Evolutionary conservation across 1,139 yeast genomes (phyloP), one percentile per base, ranked within the genome.

Genomic region (Yamadazyma mexicana): DNA sequence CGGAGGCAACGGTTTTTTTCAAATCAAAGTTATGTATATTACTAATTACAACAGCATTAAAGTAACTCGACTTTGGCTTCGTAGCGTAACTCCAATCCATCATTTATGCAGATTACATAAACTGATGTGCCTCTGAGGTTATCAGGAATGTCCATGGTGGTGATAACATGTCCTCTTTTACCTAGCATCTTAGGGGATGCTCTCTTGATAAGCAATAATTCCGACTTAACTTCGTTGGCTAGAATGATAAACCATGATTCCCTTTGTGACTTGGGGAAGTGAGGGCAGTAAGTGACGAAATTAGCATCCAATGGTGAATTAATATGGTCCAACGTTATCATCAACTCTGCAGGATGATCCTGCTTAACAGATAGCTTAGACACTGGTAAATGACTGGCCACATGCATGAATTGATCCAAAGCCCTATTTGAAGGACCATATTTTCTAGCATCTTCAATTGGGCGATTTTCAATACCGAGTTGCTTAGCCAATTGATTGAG

Each of bases 171-270:
- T 10, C 86, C 77, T 43, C 60, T 61, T 37, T 77, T 75, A 2
- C 70, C 74, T 0, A 53, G 48, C 37, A 67, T 48, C 44, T 63
- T 68, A 1, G 92, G 92, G 12, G 82, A 76, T 7, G 85, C 85
- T 53, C 95, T 73, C 53, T 84, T 85, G 31, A 86, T 63, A 40
- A 81, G 67, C 26, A 75, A 61, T 31, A 87, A 57, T 53, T 83
- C 87, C 26, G 64, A 65, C 2, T 53, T 52, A 2, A 59, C 36
- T 9, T 57, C 58, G 52, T 80, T 76, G 49, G 79, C 75, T 7
- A 83, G 62, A 37, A 91, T 76, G 8, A 84, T 75, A 59, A 92
- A 87, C 98, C 98, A 94, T 0, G 95, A 81, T 58, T 92, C 98
- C 52, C 91, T 83, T 62, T 94, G 99, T 1, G 83, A 72, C 59